A percentile compares a stretch with the other conserved stretches of the same genome.
These are phyloP conservation scores for Chloranthus sessilifolius DNA, from an alignment of 164 flowering plant genomes.

Conservation along the genomic window DNA sequence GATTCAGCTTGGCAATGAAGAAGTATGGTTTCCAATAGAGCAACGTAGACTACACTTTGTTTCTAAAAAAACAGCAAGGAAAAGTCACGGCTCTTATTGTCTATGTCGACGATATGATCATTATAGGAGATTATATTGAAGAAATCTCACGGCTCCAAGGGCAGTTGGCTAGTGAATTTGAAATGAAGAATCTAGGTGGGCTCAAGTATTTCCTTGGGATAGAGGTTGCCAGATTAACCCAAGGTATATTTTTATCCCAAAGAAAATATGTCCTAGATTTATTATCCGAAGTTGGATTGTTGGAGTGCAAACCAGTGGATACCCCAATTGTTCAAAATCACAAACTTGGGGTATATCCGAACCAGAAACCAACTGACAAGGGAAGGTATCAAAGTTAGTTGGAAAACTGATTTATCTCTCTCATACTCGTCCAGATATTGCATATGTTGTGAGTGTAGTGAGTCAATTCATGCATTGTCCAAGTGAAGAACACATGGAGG, in stretches of 20 bases:
- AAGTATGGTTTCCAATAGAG: background rate
- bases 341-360: background rate
- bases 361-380: background rate
- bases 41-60: too few relatives aligned
- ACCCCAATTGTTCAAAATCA: background rate
- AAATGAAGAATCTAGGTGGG: background rate
- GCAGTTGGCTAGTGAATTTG: conserved; percentile 1
- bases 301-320: background rate
- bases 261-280: background rate
- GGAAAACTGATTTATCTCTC: background rate
- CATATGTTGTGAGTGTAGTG: background rate
- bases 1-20: background rate
- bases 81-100: too few relatives aligned
- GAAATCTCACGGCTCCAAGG: background rate
- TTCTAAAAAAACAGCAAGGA: background rate
- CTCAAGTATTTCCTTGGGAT: background rate
- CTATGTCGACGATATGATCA: too few relatives aligned
- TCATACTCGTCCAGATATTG: background rate
- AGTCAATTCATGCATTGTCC: conserved; percentile 4
- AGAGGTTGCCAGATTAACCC: background rate
- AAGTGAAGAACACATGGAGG: conserved; percentile 1
- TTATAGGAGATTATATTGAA: background rate
- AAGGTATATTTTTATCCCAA: too few relatives aligned
- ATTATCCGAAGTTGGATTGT: background rate
- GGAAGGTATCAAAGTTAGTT: background rate